Percentiles rank a stretch among this genome's conserved stretches.
These are phyloP conservation scores for Hyaloscypha hepaticicola DNA, from an alignment of 495 filamentous ascomycete species.

Conservation along the genomic window DNA sequence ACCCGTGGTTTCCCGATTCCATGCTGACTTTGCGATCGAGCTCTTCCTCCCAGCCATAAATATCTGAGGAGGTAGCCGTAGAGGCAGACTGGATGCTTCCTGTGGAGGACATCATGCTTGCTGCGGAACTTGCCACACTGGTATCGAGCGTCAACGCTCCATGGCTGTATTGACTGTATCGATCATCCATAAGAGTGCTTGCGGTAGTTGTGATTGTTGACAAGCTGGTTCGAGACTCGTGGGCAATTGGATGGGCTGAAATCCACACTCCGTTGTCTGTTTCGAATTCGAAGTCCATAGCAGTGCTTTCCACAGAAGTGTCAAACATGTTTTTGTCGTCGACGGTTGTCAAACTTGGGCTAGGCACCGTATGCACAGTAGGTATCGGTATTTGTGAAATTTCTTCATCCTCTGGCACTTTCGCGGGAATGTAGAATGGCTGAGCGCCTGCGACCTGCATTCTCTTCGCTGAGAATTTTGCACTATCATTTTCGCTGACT, in stretches of 20 bases:
- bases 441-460: constrained; percentile 32
- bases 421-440: constrained; percentile 38
- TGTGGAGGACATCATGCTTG: constrained; percentile 27
- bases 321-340: constrained; percentile 24
- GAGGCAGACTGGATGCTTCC: constrained; percentile 23
- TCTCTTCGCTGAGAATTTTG: constrained; percentile 32
- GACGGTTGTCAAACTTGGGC: background rate
- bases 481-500: constrained; percentile 32
- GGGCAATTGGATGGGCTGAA: constrained; percentile 21
- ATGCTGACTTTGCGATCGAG: constrained; percentile 27
- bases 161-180: constrained; percentile 16
- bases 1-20: constrained; percentile 11
- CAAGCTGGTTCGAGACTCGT: constrained; percentile 25
- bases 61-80: constrained; percentile 16
- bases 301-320: constrained; percentile 17
- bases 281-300: constrained; percentile 30
- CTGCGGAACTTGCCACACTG: constrained; percentile 25
- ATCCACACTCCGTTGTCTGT: constrained; percentile 27
- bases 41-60: constrained; percentile 35
- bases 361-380: background rate
- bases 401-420: constrained; percentile 35
- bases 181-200: constrained; percentile 21
- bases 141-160: constrained; percentile 25
- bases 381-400: background rate
- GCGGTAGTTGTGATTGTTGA: constrained; percentile 20